phyloP scores from a whole-genome alignment of 2,329 filamentous ascomycete genomes.

The Colletotrichum magnum region DNA sequence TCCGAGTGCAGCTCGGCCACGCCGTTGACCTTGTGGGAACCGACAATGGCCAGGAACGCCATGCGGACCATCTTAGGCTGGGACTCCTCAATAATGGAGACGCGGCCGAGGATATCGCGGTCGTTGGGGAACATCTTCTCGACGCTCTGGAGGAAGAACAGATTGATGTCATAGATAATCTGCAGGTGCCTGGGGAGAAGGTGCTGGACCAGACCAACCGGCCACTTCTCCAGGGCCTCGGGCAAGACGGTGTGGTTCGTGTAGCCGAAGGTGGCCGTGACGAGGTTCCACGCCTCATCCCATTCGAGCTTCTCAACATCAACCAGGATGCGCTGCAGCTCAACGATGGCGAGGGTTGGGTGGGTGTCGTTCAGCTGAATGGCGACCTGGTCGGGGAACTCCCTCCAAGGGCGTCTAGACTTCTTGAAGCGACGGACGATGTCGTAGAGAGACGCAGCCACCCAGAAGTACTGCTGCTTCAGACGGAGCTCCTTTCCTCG shows the following conservation, averaged over 20 bases:
- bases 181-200: slow-evolving; percentile 94
- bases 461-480: slow-evolving; percentile 99
- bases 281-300: slow-evolving; percentile 91
- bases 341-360: slow-evolving; percentile 94
- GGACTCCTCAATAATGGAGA: slow-evolving; percentile 98
- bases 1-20: slow-evolving; percentile 98
- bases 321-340: slow-evolving; percentile 91
- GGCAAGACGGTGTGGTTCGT: slow-evolving; percentile 99
- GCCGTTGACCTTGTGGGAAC: slow-evolving; percentile 99
- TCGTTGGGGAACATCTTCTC: slow-evolving; percentile 93
- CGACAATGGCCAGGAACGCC: slow-evolving; percentile 94
- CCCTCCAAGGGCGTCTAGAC: slow-evolving; percentile 88
- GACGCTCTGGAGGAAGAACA: slow-evolving; percentile 91
- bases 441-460: slow-evolving; percentile 94
- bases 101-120: slow-evolving; percentile 84
- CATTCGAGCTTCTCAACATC: slow-evolving; percentile 93
- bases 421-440: slow-evolving; percentile 99
- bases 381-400: slow-evolving; percentile 94
- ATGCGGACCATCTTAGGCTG: slow-evolving; percentile 98
- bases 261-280: slow-evolving; percentile 88
- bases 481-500: slow-evolving; percentile 95
- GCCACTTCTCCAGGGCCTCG: slow-evolving; percentile 98
- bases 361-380: slow-evolving; percentile 99
- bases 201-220: slow-evolving; percentile 91
- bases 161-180: slow-evolving; percentile 98